Evolutionary conservation across 148 eudicot genomes (phyloP).

Genomic region (Persicaria maculosa): DNA sequence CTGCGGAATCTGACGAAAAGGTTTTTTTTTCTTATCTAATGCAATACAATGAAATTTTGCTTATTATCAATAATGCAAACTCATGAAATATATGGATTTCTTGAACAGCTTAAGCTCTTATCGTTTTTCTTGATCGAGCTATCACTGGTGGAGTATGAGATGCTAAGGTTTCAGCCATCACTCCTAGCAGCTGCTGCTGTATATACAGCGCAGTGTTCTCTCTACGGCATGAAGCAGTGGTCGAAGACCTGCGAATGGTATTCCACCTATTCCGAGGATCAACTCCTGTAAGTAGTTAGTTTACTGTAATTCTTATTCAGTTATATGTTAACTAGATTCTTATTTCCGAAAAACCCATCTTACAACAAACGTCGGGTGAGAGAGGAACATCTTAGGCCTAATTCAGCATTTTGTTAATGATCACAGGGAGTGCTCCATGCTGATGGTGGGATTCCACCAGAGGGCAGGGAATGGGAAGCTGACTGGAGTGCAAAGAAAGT

Average conservation of each 20-base stretch:
- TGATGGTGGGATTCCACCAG: constrained; percentile 54
- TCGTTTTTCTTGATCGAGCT: constrained; percentile 68
- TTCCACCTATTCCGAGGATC: constrained; percentile 47
- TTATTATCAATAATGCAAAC: not conserved
- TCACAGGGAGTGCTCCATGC: constrained; percentile 63
- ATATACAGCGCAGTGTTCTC: constrained; percentile 66
- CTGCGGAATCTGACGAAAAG: constrained; percentile 60
- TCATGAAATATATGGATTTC: not conserved
- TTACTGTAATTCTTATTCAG: not conserved
- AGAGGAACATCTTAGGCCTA: too few species aligned
- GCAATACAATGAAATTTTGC: not conserved
- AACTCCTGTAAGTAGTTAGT: constrained; percentile 48
- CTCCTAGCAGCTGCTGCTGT: constrained; percentile 72
- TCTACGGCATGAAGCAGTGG: constrained; percentile 61
- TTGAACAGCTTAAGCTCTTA: constrained; percentile 48
- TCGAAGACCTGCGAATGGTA: constrained; percentile 63
- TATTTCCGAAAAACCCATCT: too few species aligned
- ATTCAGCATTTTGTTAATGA: not conserved
- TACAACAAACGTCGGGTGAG: too few species aligned
- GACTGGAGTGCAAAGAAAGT: constrained; percentile 75
- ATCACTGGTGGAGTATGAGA: constrained; percentile 71
- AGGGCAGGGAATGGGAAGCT: constrained; percentile 71
- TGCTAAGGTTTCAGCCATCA: constrained; percentile 66
- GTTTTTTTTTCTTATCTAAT: constrained; percentile 6
- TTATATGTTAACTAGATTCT: too few species aligned